Percentiles rank a stretch among this genome's conserved stretches.
Conservation (phyloP, 2,329 filamentous ascomycete genomes). For the Penicillium sp. region DNA sequence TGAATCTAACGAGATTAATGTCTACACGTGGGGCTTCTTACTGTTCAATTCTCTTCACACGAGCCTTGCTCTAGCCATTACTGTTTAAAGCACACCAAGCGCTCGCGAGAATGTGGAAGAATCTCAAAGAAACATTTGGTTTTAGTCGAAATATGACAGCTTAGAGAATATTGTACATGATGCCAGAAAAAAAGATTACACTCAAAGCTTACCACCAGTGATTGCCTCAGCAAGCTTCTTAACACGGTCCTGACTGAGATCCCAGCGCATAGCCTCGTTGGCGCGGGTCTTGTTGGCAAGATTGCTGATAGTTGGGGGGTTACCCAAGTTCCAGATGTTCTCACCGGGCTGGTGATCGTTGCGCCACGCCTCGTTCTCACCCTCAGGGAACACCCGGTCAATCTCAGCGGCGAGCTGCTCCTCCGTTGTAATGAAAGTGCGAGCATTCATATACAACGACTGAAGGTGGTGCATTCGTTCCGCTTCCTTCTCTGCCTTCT, state of each 20-base stretch:
- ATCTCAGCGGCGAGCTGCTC: constrained; percentile 71
- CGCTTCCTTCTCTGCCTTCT: constrained; percentile 55
- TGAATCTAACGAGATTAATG: background rate
- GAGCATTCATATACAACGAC: constrained; percentile 84
- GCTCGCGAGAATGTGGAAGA: background rate
- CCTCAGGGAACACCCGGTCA: constrained; percentile 71
- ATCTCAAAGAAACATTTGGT: background rate
- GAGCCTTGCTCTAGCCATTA: background rate
- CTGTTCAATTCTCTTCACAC: background rate
- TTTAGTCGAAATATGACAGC: constrained; percentile 18
- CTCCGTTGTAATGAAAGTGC: constrained; percentile 81
- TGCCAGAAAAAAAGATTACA: constrained; percentile 5
- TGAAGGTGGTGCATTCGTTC: constrained; percentile 71
- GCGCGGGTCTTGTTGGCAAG: constrained; percentile 32
- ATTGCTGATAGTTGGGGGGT: constrained; percentile 43
- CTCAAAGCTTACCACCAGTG: constrained; percentile 63
- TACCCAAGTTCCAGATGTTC: constrained; percentile 54
- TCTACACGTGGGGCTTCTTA: background rate
- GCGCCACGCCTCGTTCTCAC: constrained; percentile 46
- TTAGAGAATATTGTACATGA: constrained; percentile 28
- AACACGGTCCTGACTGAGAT: constrained; percentile 56
- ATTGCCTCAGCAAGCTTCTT: constrained; percentile 65
- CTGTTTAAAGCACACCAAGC: background rate
- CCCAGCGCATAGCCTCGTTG: constrained; percentile 39
- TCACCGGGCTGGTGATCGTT: constrained; percentile 44